Percentiles rank a stretch among this genome's conserved stretches.
Evolutionary conservation across 1,139 yeast species (phyloP).

Genomic region (Zygoascus meyerae): DNA sequence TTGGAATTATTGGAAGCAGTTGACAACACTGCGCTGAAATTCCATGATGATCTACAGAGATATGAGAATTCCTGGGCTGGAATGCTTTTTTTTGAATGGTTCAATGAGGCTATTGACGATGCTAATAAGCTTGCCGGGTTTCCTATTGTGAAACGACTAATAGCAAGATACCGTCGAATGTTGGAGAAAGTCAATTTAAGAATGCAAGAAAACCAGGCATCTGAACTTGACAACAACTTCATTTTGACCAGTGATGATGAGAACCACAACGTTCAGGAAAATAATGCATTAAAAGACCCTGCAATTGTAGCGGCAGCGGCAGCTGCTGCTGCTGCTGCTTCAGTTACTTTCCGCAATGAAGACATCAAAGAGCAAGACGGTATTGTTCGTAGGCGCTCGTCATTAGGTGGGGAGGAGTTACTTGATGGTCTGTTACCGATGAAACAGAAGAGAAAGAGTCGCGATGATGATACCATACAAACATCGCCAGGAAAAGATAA

Average conservation of each 20-base stretch:
- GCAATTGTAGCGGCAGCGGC: slow-evolving; percentile 10
- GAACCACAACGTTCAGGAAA: background rate
- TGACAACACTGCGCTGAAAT: slow-evolving; percentile 24
- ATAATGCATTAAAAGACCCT: background rate
- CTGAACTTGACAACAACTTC: slow-evolving; percentile 1
- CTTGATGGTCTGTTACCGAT: slow-evolving; percentile 1
- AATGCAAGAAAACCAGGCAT: slow-evolving; percentile 3
- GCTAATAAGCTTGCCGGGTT: slow-evolving; percentile 36
- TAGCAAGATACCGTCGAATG: slow-evolving; percentile 8
- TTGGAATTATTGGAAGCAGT: slow-evolving; percentile 62
- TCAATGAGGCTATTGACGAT: slow-evolving; percentile 39
- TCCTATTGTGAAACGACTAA: slow-evolving; percentile 13
- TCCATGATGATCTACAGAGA: background rate
- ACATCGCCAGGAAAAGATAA: slow-evolving; percentile 4
- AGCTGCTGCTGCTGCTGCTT: slow-evolving; percentile 13
- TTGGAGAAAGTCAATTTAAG: slow-evolving; percentile 5
- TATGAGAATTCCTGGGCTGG: slow-evolving; percentile 8
- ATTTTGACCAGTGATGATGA: slow-evolving; percentile 7
- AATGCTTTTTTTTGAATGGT: slow-evolving; percentile 7
- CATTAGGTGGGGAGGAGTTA: slow-evolving; percentile 4
- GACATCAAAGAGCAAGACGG: slow-evolving; percentile 10
- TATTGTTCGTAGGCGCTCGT: background rate
- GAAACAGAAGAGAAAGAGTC: slow-evolving; percentile 5
- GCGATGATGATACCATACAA: background rate
- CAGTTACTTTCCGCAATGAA: slow-evolving; percentile 11